Conservation (phyloP, 1,284 basidiomycete species). For the Marasmius oreades region DNA sequence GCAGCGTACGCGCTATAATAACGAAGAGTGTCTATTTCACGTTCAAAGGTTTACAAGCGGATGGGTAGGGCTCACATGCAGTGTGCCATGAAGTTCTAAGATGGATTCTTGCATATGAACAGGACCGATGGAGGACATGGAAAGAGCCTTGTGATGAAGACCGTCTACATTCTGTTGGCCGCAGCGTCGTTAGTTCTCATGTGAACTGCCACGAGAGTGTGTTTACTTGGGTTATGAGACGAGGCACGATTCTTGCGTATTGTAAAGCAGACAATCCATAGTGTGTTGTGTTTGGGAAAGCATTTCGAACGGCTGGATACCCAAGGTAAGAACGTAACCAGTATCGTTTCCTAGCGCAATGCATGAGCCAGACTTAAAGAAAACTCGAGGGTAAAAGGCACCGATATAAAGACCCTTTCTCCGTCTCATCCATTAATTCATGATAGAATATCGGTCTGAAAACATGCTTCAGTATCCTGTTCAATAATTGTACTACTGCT, state of each 20-base stretch:
- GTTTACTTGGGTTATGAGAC: slow-evolving; percentile 74
- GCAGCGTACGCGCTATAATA: slow-evolving; percentile 68
- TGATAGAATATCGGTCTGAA: slow-evolving; percentile 72
- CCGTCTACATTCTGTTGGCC: slow-evolving; percentile 77
- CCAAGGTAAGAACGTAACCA: slow-evolving; percentile 87
- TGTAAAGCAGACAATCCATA: slow-evolving; percentile 82
- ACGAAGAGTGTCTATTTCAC: slow-evolving; percentile 9
- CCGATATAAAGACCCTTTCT: slow-evolving; percentile 68
- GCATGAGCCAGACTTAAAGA: background rate
- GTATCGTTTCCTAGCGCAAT: slow-evolving; percentile 62
- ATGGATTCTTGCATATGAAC: slow-evolving; percentile 43
- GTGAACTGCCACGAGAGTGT: background rate
- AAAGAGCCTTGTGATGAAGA: slow-evolving; percentile 75
- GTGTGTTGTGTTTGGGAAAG: slow-evolving; percentile 85
- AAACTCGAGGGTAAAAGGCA: slow-evolving; percentile 24
- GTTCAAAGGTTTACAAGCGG: slow-evolving; percentile 5
- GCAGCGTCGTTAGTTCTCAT: background rate
- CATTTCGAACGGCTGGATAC: slow-evolving; percentile 76
- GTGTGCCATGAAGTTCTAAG: slow-evolving; percentile 85
- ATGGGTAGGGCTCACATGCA: slow-evolving; percentile 56
- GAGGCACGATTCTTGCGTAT: slow-evolving; percentile 56
- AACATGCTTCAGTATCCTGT: slow-evolving; percentile 4
- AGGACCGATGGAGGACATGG: slow-evolving; percentile 32
- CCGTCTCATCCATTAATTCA: slow-evolving; percentile 71
- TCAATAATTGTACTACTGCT: slow-evolving; percentile 23